These are phyloP conservation scores for Talaromyces albobiverticillius DNA, from an alignment of 2,329 filamentous ascomycete species.

Conservation along the genomic window DNA sequence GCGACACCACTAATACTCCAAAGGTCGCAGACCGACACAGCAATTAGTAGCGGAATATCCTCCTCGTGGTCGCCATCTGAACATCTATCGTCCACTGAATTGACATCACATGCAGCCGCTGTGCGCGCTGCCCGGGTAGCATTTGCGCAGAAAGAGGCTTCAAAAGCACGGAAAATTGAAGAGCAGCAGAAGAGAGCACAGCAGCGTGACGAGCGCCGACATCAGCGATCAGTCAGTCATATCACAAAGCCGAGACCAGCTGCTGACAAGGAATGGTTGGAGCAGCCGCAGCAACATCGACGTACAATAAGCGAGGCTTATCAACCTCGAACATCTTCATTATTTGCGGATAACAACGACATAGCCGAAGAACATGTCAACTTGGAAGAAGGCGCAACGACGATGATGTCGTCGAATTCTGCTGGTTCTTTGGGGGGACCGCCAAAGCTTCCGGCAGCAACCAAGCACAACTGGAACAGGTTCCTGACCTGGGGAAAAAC, in stretches of 20 bases:
- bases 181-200: constrained; percentile 51
- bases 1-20: constrained; percentile 10
- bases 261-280: constrained; percentile 19
- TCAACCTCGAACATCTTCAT: not conserved
- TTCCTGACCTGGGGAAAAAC: constrained; percentile 59
- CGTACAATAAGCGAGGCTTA: constrained; percentile 8
- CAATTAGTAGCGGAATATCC: constrained; percentile 1
- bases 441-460: constrained; percentile 6
- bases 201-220: constrained; percentile 42
- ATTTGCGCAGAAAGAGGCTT: constrained; percentile 59
- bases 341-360: not conserved
- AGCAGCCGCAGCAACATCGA: constrained; percentile 18
- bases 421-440: not conserved
- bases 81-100: constrained; percentile 48
- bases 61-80: constrained; percentile 23
- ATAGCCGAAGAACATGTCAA: not conserved
- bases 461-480: constrained; percentile 46
- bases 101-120: constrained; percentile 53
- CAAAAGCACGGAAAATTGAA: constrained; percentile 54
- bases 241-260: constrained; percentile 17
- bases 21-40: constrained; percentile 10
- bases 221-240: constrained; percentile 34
- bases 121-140: constrained; percentile 56
- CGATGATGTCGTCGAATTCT: not conserved
- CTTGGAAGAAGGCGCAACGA: not conserved